Evolutionary conservation across 352 stramenopile species (phyloP), one percentile per base, ranked within the genome.

Genomic region (Phytophthora sojae): DNA sequence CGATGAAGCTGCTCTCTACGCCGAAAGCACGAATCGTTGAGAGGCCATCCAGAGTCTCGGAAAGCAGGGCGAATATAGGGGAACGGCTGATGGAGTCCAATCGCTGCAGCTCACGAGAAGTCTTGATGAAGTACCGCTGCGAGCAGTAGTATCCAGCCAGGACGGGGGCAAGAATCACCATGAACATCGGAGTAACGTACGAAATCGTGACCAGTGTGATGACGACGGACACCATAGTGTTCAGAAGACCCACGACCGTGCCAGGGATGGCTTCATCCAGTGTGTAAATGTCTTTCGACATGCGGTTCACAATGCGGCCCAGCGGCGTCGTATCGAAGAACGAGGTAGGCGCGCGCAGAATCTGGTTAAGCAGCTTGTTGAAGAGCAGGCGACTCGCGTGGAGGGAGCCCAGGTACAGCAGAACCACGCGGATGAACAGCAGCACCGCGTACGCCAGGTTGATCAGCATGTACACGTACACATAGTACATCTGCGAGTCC

Each of bases 31-130:
- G 91, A 26, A 99, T 99, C 6, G 94, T 99, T 7, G 92, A 69
- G 6, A 99, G 83, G 14, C 98, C 98, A 62, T 93, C 89, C 9
- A 99, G 78, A 39, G 87, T 99, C 79, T 99, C 97, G 0, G 89
- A 91, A n/a, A 99, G 80, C 65, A 98, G 76, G 2, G 92, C 88
- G 75, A 98, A 99, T 26, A 99, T 92, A 6, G 97, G 97, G 53
- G 92, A 91, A 30, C 83, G 82, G 45, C 74, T 89, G 69, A 99
- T 88, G 11, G 92, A 97, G 76, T 99, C 97, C 21, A 99, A 80
- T 37, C 97, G 90, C 83, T 99, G 97, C 6, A 99, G 77, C 67
- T 99, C 97, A 35, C 87, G 83, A 58, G 89, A 87, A 11, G 82
- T 95, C 70, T 86, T 88, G 69, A 98, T 92, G 69, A 98, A 98